phyloP scores from a whole-genome alignment of 805 yeast genomes.

The Spathaspora arborariae region DNA sequence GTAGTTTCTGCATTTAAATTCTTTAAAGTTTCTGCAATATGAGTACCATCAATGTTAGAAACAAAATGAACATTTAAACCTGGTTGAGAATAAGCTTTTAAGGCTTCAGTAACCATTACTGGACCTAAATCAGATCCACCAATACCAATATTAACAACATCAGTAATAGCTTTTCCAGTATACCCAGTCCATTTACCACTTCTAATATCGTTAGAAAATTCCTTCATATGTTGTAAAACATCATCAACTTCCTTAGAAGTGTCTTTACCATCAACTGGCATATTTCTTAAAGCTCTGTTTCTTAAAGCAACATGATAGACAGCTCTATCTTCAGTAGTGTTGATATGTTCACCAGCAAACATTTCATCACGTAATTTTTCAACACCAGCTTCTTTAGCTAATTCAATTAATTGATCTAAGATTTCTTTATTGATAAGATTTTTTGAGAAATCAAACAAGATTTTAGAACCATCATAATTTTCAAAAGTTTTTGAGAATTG shows the following conservation, averaged over 20 bases:
- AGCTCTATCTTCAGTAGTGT: slow-evolving; percentile 94
- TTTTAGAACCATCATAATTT: slow-evolving; percentile 84
- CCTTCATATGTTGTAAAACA: slow-evolving; percentile 94
- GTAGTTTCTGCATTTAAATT: slow-evolving; percentile 84
- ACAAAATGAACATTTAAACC: slow-evolving; percentile 84
- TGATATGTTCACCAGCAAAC: slow-evolving; percentile 92
- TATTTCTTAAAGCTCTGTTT: slow-evolving; percentile 79
- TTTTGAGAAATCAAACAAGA: slow-evolving; percentile 93
- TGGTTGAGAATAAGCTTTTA: slow-evolving; percentile 80
- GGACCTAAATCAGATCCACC: slow-evolving; percentile 99
- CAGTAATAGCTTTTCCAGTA: slow-evolving; percentile 91
- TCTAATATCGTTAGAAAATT: slow-evolving; percentile 85
- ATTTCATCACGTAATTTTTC: slow-evolving; percentile 83
- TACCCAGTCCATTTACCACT: slow-evolving; percentile 96
- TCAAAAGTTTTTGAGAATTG: slow-evolving; percentile 74
- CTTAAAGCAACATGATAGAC: slow-evolving; percentile 96
- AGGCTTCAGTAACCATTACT: slow-evolving; percentile 98
- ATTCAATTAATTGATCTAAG: slow-evolving; percentile 57
- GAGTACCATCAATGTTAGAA: slow-evolving; percentile 98
- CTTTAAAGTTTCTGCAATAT: slow-evolving; percentile 86
- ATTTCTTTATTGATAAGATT: slow-evolving; percentile 88
- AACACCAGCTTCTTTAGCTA: slow-evolving; percentile 89
- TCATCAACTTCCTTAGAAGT: slow-evolving; percentile 89
- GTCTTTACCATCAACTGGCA: slow-evolving; percentile 86
- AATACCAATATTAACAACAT: slow-evolving; percentile 95